phyloP scores from a whole-genome alignment of 176 grass and related monocot genomes.

The Microstegium vimineum region DNA sequence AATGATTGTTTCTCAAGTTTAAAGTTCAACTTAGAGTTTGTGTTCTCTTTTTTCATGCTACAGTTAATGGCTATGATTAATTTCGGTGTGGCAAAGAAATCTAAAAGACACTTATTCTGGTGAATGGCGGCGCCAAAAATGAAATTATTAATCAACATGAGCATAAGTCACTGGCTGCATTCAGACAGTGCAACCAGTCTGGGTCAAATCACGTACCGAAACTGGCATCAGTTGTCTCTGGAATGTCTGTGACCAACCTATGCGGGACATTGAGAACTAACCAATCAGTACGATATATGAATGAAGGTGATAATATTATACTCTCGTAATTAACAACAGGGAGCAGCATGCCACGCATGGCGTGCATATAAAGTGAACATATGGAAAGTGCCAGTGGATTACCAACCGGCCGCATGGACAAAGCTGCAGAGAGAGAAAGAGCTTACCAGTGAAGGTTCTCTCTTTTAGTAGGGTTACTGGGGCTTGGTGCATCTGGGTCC shows the following conservation, averaged over 20 bases:
- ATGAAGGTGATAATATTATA: slow-evolving; percentile 19
- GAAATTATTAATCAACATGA: not conserved
- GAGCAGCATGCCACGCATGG: slow-evolving; percentile 1
- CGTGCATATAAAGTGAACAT: slow-evolving; percentile 33
- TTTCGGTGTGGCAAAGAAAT: not conserved
- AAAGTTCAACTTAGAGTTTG: not conserved
- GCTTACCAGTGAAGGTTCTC: slow-evolving; percentile 98
- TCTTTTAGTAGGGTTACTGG: slow-evolving; percentile 80
- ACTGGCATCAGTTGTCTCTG: slow-evolving; percentile 77
- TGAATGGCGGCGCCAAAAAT: not conserved
- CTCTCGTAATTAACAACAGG: slow-evolving; percentile 19
- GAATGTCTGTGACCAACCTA: slow-evolving; percentile 98
- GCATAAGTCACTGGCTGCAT: not conserved
- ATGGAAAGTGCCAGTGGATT: not conserved
- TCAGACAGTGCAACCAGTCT: not conserved
- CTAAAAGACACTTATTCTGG: not conserved
- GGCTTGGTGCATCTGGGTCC: slow-evolving; percentile 95
- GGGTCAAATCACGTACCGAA: slow-evolving; percentile 63
- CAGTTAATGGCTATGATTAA: not conserved
- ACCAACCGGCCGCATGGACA: not conserved
- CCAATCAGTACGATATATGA: slow-evolving; percentile 32
- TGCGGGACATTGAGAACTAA: slow-evolving; percentile 23
- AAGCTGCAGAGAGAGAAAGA: slow-evolving; percentile 24
- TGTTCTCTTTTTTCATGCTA: slow-evolving; percentile 5
- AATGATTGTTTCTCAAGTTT: not conserved